Conservation (phyloP, 2,329 filamentous ascomycete genomes). For the Microascus cirrosus region DNA sequence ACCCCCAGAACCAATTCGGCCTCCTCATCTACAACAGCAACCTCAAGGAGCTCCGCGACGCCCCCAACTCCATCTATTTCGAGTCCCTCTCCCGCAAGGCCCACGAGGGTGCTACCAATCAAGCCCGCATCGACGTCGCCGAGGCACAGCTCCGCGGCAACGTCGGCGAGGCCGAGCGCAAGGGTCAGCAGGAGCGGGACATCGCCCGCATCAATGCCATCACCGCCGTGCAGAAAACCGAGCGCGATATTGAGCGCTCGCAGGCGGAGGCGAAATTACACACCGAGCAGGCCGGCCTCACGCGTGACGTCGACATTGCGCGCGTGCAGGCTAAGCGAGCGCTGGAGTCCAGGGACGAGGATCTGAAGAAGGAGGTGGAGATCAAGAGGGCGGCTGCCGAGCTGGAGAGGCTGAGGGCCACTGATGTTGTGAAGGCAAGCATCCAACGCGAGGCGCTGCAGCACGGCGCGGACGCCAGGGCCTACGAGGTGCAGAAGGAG, state of each 20-base stretch:
- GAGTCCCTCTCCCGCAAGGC: conserved; percentile 72
- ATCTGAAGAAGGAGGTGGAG: conserved; percentile 69
- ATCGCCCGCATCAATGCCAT: conserved; percentile 82
- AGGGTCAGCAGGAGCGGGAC: conserved; percentile 72
- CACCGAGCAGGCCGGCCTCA: conserved; percentile 60
- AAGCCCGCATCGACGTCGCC: conserved; percentile 57
- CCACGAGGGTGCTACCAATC: conserved; percentile 75
- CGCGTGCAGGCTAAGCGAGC: conserved; percentile 62
- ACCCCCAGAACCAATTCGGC: conserved; percentile 55
- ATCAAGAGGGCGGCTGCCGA: conserved; percentile 68
- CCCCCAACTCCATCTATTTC: conserved; percentile 73
- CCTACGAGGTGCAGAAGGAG: conserved; percentile 50
- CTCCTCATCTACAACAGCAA: conserved; percentile 63
- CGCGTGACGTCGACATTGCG: conserved; percentile 63
- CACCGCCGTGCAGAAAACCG: conserved; percentile 74
- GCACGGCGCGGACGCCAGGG: conserved; percentile 53
- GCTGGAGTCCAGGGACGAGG: conserved; percentile 67
- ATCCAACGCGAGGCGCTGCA: conserved; percentile 58
- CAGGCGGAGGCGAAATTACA: conserved; percentile 66
- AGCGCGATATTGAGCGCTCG: conserved; percentile 73
- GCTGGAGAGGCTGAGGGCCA: conserved; percentile 67
- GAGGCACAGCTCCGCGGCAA: conserved; percentile 55
- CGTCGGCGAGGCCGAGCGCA: conserved; percentile 67
- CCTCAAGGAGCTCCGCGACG: conserved; percentile 80
- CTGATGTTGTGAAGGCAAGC: conserved; percentile 66